Conservation (phyloP, 345 rosid genomes). For the Populus simonii region DNA sequence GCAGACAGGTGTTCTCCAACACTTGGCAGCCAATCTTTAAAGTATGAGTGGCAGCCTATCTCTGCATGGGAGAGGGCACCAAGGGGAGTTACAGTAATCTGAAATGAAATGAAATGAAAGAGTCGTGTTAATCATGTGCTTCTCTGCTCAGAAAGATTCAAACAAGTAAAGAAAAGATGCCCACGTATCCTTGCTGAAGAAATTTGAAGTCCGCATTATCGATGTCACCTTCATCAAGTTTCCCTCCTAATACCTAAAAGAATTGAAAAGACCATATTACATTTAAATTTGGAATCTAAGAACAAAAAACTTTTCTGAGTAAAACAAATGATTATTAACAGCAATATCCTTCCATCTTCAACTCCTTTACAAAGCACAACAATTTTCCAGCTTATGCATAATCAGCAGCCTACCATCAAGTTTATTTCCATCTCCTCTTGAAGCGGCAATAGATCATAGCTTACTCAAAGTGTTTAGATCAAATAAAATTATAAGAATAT, state of each 20-base stretch:
- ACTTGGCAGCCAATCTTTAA: slow-evolving; percentile 63
- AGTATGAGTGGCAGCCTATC: slow-evolving; percentile 43
- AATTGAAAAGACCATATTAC: neutral
- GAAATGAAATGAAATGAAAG: slow-evolving; percentile 22
- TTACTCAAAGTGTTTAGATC: neutral
- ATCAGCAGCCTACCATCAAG: neutral
- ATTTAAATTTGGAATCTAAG: neutral
- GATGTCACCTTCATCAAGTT: slow-evolving; percentile 49
- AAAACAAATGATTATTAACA: neutral
- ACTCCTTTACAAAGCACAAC: neutral
- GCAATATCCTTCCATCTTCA: neutral
- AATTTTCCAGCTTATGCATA: neutral
- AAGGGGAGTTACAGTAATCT: slow-evolving; percentile 85
- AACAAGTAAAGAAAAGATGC: slow-evolving; percentile 22
- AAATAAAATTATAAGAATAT: neutral
- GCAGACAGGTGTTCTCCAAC: slow-evolving; percentile 35
- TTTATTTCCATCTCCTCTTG: neutral
- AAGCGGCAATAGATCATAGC: neutral
- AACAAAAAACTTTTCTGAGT: neutral
- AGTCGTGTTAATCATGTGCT: slow-evolving; percentile 3
- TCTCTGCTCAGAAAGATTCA: neutral
- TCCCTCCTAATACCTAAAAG: slow-evolving; percentile 38
- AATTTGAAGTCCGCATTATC: slow-evolving; percentile 57
- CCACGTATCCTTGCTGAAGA: slow-evolving; percentile 71
- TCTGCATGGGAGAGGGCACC: slow-evolving; percentile 64